Base-by-base conservation (phyloP, 108 stramenopile genomes). In the Cylindrotheca closterium region DNA sequence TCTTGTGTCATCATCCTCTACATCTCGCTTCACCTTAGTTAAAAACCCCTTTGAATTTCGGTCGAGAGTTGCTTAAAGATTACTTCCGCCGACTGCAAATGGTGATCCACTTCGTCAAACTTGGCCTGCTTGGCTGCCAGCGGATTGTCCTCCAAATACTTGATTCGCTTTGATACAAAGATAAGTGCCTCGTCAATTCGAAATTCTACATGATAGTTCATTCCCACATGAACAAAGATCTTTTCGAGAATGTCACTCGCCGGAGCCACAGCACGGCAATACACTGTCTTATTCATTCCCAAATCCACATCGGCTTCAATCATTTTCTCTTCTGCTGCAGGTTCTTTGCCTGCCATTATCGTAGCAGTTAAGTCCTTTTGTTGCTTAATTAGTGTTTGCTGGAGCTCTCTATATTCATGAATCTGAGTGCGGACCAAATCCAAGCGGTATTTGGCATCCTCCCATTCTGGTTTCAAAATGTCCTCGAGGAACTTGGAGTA, bases 151-250 rank as follows among this genome's bases (percentile, higher is more conserved):
- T 82, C 45, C 28, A 88, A 67, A 71, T 69, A 79, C 0, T 52
- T 33, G 3, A 88, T 56, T 37, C 83, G 55, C 45, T 72, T 69
- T 3, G 62, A 55, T 10, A 84, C 71, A 62, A 88, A 88, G 18
- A 32, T 2, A 21, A 75, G 60, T 1, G 89, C 89, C 63, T 91
- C 89, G 22, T 26, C 3, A 8, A 75, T 48, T 26, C 80, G 82
- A 37, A 91, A 59, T 53, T 91, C 90, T 19, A 73, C 79, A 69
- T 88, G 87, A 73, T 88, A 91, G 3, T 87, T 87, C 68, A 86
- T 73, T 3, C 90, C 90, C 37, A 82, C 76, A 48, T 85, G 54
- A 4, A 91, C 90, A 57, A 80, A 88, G n/a, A 79, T 34, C 33
- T 10, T 78, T 5, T 12, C 19, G 4, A 23, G 17, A 28, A 55